Evolutionary conservation across 768 basidiomycete species (phyloP), one percentile per base, ranked within the genome.

Genomic region (Pholiota microspora): DNA sequence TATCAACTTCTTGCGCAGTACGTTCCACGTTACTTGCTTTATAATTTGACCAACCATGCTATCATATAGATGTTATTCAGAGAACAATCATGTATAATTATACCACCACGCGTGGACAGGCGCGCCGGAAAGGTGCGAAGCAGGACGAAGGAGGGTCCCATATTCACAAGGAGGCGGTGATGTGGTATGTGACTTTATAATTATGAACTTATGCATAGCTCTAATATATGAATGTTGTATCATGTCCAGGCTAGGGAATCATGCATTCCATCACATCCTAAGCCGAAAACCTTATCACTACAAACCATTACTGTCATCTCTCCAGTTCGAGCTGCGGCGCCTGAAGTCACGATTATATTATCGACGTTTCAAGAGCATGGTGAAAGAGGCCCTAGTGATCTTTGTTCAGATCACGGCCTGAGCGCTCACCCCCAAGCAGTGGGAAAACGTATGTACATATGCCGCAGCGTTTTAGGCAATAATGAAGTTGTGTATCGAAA

Each of bases 261-360:
- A 87, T 56, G 94, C 94, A 2, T 94, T 95, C 68, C 77, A 83
- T 62, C 71, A 79, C 8, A 77, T 92, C 48, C 67, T 94, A 3
- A 75, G 74, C 12, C 74, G 69, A 45, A 86, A 80, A 56, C 75
- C 80, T 6, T 71, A 79, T 25, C 68, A 68, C 10, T 87, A 88
- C 62, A 51, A 59, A 7, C 51, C 69, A 2, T 31, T 89, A 2
- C 64, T 89, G 54, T 75, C 68, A 55, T 67, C 68, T 49, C 73
- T 91, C 9, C 71, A 67, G 8, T 75, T 77, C 40, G 81, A 86
- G 53, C 67, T 89, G 40, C 70, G 73, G 5, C 71, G 76, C 7
- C 68, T 78, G 7, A 78, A 73, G 53, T 73, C 78, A 55, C 72
- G 71, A 51, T 67, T 71, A 28, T 76, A 75, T 42, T 63, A 63